phyloP scores from a whole-genome alignment of 208 protist genomes.

The Herpetomonas tarakana region DNA sequence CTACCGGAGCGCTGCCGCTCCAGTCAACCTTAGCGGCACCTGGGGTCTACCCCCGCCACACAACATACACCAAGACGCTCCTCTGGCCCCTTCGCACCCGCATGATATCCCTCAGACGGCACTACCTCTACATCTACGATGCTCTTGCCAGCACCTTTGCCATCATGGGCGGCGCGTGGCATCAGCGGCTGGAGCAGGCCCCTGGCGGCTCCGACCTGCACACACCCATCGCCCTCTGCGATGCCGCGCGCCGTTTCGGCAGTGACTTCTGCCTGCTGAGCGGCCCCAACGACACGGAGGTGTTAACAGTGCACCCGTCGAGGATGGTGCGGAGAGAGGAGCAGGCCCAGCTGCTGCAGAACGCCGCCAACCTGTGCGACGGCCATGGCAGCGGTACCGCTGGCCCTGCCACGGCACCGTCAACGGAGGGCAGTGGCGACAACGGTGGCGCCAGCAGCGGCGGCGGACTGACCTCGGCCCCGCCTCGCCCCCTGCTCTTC shows the following conservation, averaged over 20 bases:
- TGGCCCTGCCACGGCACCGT: no score
- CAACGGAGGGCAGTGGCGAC: neutral
- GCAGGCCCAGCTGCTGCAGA: neutral
- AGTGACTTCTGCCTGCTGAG: conserved; percentile 33
- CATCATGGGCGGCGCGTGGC: conserved; percentile 17
- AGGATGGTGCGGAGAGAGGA: conserved; percentile 3
- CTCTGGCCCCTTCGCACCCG: conserved; percentile 56
- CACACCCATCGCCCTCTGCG: conserved; percentile 44
- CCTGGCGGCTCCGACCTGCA: conserved; percentile 16
- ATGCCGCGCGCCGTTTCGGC: conserved; percentile 14
- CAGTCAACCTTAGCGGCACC: no score
- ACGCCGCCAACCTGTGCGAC: neutral
- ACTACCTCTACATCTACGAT: conserved; percentile 61
- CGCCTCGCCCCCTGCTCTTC: neutral
- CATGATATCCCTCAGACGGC: conserved; percentile 27
- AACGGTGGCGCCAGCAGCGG: neutral
- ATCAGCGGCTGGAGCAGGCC: conserved; percentile 8
- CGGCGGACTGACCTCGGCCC: neutral
- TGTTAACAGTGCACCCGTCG: conserved; percentile 26
- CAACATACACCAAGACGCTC: conserved; percentile 11
- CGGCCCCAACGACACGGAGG: conserved; percentile 30
- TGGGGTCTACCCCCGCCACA: neutral
- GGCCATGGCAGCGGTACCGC: no score
- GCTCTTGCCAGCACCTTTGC: conserved; percentile 36
- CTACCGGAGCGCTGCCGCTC: neutral